Percentiles rank a stretch among this genome's conserved stretches.
Conservation (phyloP, 306 rosid species). For the Calophaca sinica region DNA sequence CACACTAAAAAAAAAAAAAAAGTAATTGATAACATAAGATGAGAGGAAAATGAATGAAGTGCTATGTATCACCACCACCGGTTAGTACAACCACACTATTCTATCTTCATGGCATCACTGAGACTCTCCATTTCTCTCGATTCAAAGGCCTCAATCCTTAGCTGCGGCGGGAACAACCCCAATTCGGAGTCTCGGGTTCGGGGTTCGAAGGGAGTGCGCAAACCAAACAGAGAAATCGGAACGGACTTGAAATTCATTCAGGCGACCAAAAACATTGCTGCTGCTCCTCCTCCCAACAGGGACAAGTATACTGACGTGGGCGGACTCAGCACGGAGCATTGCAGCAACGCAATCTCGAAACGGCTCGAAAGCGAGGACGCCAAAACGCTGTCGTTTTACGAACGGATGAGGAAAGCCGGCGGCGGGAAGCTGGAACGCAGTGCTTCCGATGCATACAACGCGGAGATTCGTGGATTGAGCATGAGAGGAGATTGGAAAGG, state of each 20-base stretch:
- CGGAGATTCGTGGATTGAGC: conserved; percentile 59
- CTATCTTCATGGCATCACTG: not conserved
- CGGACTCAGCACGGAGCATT: no score
- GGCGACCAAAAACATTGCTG: not conserved
- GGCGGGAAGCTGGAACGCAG: no score
- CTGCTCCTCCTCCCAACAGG: no score
- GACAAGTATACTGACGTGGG: no score
- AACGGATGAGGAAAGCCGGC: no score
- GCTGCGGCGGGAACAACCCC: not conserved
- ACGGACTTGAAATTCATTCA: not conserved
- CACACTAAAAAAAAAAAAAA: no score
- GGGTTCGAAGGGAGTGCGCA: not conserved
- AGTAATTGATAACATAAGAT: no score
- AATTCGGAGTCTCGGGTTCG: not conserved
- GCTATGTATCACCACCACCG: no score
- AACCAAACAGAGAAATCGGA: not conserved
- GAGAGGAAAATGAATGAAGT: no score
- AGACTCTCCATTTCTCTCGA: not conserved
- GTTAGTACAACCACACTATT: no score
- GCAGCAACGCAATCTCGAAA: no score
- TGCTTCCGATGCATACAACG: not conserved
- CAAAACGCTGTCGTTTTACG: not conserved
- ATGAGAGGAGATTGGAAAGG: conserved; percentile 70
- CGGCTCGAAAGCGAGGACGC: not conserved
- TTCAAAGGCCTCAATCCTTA: not conserved